These are phyloP conservation scores for Kernera saxatilis DNA, from an alignment of 345 rosid species.

Conservation along the genomic window DNA sequence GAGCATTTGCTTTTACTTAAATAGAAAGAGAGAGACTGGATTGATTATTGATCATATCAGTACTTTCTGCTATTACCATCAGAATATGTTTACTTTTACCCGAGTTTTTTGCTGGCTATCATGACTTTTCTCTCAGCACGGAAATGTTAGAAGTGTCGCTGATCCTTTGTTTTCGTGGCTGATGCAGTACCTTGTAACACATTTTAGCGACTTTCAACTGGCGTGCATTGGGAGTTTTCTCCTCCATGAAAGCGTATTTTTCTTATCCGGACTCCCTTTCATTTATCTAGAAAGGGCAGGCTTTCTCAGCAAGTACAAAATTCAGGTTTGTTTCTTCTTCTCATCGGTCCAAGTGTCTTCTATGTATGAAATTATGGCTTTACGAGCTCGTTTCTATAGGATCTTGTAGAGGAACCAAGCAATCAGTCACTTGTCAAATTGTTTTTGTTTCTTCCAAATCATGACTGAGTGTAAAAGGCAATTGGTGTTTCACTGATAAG, in stretches of 20 bases:
- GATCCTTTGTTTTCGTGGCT: background rate
- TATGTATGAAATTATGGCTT: background rate
- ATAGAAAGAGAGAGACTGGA: background rate
- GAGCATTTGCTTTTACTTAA: background rate
- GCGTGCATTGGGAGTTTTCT: conserved; percentile 94
- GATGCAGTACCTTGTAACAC: conserved; percentile 74
- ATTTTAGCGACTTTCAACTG: conserved; percentile 87
- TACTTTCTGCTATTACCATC: background rate
- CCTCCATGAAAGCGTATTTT: conserved; percentile 90
- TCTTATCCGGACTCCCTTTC: conserved; percentile 95
- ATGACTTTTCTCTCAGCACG: background rate
- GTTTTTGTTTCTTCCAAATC: background rate
- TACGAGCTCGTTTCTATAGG: background rate
- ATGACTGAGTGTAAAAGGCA: background rate
- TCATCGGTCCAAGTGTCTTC: background rate
- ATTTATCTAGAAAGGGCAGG: conserved; percentile 86
- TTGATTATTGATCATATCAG: background rate
- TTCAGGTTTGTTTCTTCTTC: conserved; percentile 57
- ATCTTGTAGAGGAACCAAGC: background rate
- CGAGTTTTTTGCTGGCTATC: background rate
- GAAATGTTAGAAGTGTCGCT: background rate
- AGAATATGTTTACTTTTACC: background rate
- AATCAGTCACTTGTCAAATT: background rate
- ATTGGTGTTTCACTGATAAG: background rate
- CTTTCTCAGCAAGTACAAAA: conserved; percentile 81